Percentiles rank a stretch among this genome's conserved stretches.
phyloP scores from a whole-genome alignment of 2,329 filamentous ascomycete species.

The Ceratocystis cubensis region DNA sequence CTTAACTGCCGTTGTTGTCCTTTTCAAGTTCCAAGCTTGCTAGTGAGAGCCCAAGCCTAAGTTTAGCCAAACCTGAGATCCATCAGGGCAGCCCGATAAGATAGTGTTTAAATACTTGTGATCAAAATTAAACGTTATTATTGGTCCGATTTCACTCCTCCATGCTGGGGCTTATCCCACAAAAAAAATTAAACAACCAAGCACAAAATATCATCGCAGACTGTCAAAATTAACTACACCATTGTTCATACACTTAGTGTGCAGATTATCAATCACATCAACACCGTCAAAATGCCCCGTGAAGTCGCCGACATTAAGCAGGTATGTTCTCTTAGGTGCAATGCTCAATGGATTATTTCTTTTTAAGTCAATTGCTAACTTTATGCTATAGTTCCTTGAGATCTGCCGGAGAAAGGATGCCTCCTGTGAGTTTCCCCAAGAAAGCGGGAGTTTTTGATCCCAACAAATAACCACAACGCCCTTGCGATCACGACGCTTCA shows the following conservation, averaged over 20 bases:
- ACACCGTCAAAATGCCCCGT: constrained; percentile 69
- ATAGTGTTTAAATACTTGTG: constrained; percentile 9
- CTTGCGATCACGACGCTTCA: constrained; percentile 1
- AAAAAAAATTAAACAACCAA: constrained; percentile 19
- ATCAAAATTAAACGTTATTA: neutral
- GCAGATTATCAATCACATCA: constrained; percentile 22
- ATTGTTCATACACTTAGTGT: constrained; percentile 21
- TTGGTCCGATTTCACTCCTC: constrained; percentile 17
- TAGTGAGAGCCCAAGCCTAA: neutral
- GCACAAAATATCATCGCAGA: constrained; percentile 20
- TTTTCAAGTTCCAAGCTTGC: neutral
- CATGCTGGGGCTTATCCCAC: constrained; percentile 20
- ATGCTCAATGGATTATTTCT: neutral
- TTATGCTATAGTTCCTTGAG: constrained; percentile 76
- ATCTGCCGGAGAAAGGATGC: constrained; percentile 99
- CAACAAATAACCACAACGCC: neutral
- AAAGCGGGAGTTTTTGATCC: neutral
- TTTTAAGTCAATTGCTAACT: constrained; percentile 15
- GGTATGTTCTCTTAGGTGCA: constrained; percentile 32
- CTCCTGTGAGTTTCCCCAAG: constrained; percentile 59
- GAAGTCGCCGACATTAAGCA: constrained; percentile 98
- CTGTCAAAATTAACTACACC: constrained; percentile 21
- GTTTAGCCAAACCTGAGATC: constrained; percentile 11
- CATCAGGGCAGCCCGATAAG: constrained; percentile 21
- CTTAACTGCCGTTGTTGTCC: neutral